Percentiles rank a stretch among this genome's conserved stretches.
Conservation (phyloP, 2,329 filamentous ascomycete species). For the Diaporthe sp. region DNA sequence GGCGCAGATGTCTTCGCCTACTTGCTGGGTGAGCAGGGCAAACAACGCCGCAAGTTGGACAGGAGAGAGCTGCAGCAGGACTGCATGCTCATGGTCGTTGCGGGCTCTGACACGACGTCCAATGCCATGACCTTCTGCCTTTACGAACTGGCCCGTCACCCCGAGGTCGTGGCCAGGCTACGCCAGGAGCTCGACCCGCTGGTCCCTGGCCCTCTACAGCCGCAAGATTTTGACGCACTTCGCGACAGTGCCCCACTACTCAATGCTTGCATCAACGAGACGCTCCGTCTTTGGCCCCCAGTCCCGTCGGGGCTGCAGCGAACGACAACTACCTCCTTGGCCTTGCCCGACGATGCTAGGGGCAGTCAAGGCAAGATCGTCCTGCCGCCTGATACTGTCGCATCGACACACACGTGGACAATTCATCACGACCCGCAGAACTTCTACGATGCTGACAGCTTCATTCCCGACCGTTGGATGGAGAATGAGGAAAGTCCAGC, state of each 20-base stretch:
- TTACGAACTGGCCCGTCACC: slow-evolving; percentile 69
- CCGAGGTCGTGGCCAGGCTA: slow-evolving; percentile 53
- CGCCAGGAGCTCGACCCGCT: slow-evolving; percentile 50
- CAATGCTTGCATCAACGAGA: slow-evolving; percentile 11
- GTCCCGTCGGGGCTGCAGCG: slow-evolving; percentile 8
- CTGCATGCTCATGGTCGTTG: slow-evolving; percentile 17
- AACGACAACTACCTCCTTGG: background rate
- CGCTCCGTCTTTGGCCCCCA: slow-evolving; percentile 1
- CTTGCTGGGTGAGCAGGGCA: background rate
- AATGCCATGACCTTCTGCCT: slow-evolving; percentile 74
- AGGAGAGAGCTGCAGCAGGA: slow-evolving; percentile 8
- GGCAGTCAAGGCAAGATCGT: slow-evolving; percentile 13
- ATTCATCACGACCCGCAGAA: slow-evolving; percentile 3
- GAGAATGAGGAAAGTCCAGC: background rate
- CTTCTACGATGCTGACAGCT: slow-evolving; percentile 22
- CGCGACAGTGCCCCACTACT: background rate
- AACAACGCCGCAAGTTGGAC: slow-evolving; percentile 19
- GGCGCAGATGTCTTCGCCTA: background rate
- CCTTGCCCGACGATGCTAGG: background rate
- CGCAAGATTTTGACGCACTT: background rate
- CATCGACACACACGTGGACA: slow-evolving; percentile 20
- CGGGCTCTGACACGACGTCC: slow-evolving; percentile 72
- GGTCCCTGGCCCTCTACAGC: background rate
- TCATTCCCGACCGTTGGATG: slow-evolving; percentile 26
- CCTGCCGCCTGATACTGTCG: slow-evolving; percentile 19